Percentiles rank a stretch among this genome's conserved stretches.
These are phyloP conservation scores for Sapria himalayana DNA, from an alignment of 345 rosid species.

Conservation along the genomic window DNA sequence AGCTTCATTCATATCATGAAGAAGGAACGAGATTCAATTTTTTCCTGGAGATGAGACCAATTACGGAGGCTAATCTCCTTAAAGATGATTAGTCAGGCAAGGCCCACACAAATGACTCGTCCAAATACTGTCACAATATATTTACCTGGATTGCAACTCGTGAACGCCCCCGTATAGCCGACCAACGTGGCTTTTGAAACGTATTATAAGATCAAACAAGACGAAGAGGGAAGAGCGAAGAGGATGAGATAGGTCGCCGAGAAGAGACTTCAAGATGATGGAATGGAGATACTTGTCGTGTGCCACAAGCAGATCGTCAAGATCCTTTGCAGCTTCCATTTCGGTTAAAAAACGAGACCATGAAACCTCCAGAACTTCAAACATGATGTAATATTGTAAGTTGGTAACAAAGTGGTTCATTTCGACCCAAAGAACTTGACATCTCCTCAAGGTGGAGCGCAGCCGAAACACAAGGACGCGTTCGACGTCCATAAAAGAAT, in stretches of 20 bases:
- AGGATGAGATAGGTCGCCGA: constrained; percentile 71
- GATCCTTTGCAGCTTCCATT: constrained; percentile 85
- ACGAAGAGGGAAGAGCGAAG: constrained; percentile 61
- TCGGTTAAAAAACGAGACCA: constrained; percentile 82
- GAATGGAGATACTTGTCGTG: constrained; percentile 83
- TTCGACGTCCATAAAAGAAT: constrained; percentile 57
- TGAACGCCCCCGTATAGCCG: constrained; percentile 71
- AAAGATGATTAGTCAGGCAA: background rate
- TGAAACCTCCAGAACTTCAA: constrained; percentile 92
- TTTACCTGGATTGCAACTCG: constrained; percentile 75
- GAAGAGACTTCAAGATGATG: constrained; percentile 73
- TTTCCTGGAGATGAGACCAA: too few species aligned
- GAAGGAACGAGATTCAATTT: background rate
- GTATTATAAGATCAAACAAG: constrained; percentile 73
- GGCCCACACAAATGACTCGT: background rate
- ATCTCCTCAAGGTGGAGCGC: constrained; percentile 63
- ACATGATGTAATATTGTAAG: constrained; percentile 95
- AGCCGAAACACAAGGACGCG: constrained; percentile 47
- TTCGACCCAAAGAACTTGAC: constrained; percentile 93
- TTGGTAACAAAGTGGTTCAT: constrained; percentile 96
- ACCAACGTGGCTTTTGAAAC: constrained; percentile 77
- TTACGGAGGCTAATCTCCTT: background rate
- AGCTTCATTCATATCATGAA: constrained; percentile 3
- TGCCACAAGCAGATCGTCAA: constrained; percentile 88
- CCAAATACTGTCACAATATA: constrained; percentile 1